Base-by-base conservation (phyloP, 2,329 filamentous ascomycete species). In the Lasiodiplodia citricola region DNA sequence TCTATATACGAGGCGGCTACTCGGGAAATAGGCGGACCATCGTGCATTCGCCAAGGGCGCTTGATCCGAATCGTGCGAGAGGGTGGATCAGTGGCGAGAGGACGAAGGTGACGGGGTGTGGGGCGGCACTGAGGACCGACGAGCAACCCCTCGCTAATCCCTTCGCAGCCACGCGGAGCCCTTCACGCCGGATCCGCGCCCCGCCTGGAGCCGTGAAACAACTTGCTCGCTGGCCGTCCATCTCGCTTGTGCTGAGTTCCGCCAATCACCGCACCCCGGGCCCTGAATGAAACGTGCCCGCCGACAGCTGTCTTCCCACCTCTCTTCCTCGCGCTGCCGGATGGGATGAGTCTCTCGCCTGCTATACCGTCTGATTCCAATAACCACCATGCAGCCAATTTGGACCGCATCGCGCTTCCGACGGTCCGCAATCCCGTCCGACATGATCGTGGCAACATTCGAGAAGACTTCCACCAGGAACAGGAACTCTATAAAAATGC, bases 391-490 rank as follows among this genome's bases (percentile, higher is more conserved):
- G n/a, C 60, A 50, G 6, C 44, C 47, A 64, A 64, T 64, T 18
- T 64, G 60, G 44, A 63, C 16, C 11, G 18, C 10, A 4, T 23
- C 6, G 1, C 10, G 28, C 28, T 21, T 18, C 14, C 60, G 60
- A 52, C 60, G 60, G 60, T 64, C 60, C 60, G 60, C 60, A 10
- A 38, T 2, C 28, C 60, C 60, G 60, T 11, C 47, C n/a, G 10
- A 8, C 55, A 41, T 7, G 18, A 14, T 13, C 4, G 44, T n/a
- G 35, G 25, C 47, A 11, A 35, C 21, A 6, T 64, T 64, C 60
- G 18, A 64, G 60, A 64, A 64, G 14, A 23, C 47, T 64, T 64
- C 60, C n/a, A 21, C 28, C 60, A 64, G 60, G 60, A 63, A 63
- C 58, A 50, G 57, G 57, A 6, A 50, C 57, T 8, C 1, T 64